Evolutionary conservation across 129 eudicot genomes (phyloP).

Genomic region (Tanacetum coccineum): DNA sequence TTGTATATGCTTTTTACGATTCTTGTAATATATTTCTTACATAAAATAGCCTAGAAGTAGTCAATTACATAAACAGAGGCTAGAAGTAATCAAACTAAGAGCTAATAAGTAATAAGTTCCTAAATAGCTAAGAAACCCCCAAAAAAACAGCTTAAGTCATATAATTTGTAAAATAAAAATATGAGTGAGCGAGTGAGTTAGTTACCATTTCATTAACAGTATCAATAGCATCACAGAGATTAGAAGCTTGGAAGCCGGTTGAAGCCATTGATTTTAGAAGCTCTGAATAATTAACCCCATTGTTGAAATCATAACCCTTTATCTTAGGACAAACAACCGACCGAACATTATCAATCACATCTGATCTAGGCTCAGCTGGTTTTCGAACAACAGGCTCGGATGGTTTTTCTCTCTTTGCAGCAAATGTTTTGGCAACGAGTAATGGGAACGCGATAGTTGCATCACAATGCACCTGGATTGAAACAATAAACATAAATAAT

Average conservation of each 20-base stretch:
- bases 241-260: slow-evolving; percentile 96
- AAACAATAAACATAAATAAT: slow-evolving; percentile 4
- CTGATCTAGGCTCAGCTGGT: too few relatives aligned
- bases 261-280: slow-evolving; percentile 55
- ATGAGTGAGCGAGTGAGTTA: not conserved
- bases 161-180: too few relatives aligned
- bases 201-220: slow-evolving; percentile 84
- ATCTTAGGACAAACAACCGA: slow-evolving; percentile 39
- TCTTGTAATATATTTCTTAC: too few relatives aligned
- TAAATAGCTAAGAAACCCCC: too few relatives aligned
- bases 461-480: slow-evolving; percentile 86
- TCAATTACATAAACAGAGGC: too few relatives aligned
- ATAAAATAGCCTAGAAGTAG: too few relatives aligned
- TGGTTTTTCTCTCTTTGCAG: slow-evolving; percentile 36
- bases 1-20: too few relatives aligned
- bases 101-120: too few relatives aligned
- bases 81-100: too few relatives aligned
- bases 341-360: too few relatives aligned
- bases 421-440: slow-evolving; percentile 89
- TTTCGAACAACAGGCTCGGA: too few relatives aligned
- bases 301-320: slow-evolving; percentile 86
- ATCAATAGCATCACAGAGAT: slow-evolving; percentile 84
- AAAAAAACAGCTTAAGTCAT: not conserved
- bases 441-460: slow-evolving; percentile 94
- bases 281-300: slow-evolving; percentile 52